These are phyloP conservation scores for Exophiala lecanii-corni DNA, from an alignment of 2,329 filamentous ascomycete genomes.

Conservation along the genomic window DNA sequence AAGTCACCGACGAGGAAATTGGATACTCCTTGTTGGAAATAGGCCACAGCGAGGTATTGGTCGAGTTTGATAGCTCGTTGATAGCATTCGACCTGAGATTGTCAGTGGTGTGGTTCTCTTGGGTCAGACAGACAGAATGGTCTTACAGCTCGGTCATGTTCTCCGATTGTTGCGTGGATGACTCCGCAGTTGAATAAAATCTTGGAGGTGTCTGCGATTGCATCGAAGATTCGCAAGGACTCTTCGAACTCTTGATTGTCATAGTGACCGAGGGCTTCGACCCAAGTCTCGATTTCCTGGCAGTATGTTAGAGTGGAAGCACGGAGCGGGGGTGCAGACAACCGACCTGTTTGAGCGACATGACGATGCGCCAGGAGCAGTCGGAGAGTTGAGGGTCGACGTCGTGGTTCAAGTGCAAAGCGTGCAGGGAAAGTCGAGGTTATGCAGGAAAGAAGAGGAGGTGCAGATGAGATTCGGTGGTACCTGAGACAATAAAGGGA, in stretches of 20 bases:
- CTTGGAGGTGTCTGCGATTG: slow-evolving; percentile 91
- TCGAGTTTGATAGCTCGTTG: slow-evolving; percentile 86
- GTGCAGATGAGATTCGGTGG: slow-evolving; percentile 8
- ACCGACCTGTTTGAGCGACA: slow-evolving; percentile 31
- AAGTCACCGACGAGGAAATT: slow-evolving; percentile 97
- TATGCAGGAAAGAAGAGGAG: slow-evolving; percentile 4
- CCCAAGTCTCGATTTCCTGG: slow-evolving; percentile 99
- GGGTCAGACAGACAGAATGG: slow-evolving; percentile 33
- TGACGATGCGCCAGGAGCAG: slow-evolving; percentile 17
- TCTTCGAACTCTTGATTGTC: slow-evolving; percentile 98
- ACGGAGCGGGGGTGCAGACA: background rate
- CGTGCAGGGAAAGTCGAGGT: background rate
- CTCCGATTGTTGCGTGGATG: slow-evolving; percentile 91
- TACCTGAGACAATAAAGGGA: slow-evolving; percentile 21
- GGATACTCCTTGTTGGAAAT: slow-evolving; percentile 97
- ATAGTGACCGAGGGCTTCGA: slow-evolving; percentile 82
- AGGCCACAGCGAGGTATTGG: slow-evolving; percentile 93
- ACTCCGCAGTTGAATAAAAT: slow-evolving; percentile 98
- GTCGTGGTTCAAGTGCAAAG: slow-evolving; percentile 1
- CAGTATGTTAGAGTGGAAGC: slow-evolving; percentile 4
- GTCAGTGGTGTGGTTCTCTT: slow-evolving; percentile 14
- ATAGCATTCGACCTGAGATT: slow-evolving; percentile 78
- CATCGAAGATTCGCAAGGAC: slow-evolving; percentile 74
- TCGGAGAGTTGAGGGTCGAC: slow-evolving; percentile 11
- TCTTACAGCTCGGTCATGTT: slow-evolving; percentile 85